Base-by-base conservation (phyloP, 2,329 filamentous ascomycete genomes). In the Incumbomyces delicatus region DNA sequence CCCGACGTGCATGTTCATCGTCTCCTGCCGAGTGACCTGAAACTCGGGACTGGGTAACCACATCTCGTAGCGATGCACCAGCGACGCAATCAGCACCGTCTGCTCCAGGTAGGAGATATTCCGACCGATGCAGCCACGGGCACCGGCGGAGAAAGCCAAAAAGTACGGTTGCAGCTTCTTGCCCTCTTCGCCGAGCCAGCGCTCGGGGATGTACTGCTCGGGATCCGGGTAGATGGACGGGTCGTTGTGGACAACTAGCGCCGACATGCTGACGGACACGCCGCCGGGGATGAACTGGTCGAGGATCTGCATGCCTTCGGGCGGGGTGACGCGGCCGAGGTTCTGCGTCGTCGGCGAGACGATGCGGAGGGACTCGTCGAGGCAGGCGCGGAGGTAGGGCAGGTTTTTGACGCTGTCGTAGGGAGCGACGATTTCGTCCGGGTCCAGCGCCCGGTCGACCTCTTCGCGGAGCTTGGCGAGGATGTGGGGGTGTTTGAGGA, bases 381-480 rank as follows among this genome's bases (percentile, higher is more conserved):
- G 58, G 49, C 68, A 74, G 3, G 71, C 73, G 18, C 68, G 66
- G 4, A 77, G 69, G 55, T 75, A 77, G 0, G 73, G 72, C 0
- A 76, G 60, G 46, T 74, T 63, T 48, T 71, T 69, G 44, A 75
- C 64, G 43, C 72, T 73, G 31, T 73, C 70, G 50, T 73, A 76
- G 0, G 71, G 62, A 1, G 68, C 69, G 18, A 76, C 60, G 6
- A 64, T 56, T 17, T 75, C 71, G 10, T 50, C 47, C 14, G 44
- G 47, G 1, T 69, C 66, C 1, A 75, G 57, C 13, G 69, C 67
- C 2, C 63, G 55, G 49, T 73, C 71, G 37, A 76, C 41, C 53
- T 76, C 74, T 7, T 65, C 61, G 5, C 39, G 20, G 8, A 48
- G 22, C 29, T 38, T 40, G 32, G 39, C 41, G 7, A 44, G 39